Conservation (phyloP, 148 eudicot genomes). For the Dianthus caryophyllus region DNA sequence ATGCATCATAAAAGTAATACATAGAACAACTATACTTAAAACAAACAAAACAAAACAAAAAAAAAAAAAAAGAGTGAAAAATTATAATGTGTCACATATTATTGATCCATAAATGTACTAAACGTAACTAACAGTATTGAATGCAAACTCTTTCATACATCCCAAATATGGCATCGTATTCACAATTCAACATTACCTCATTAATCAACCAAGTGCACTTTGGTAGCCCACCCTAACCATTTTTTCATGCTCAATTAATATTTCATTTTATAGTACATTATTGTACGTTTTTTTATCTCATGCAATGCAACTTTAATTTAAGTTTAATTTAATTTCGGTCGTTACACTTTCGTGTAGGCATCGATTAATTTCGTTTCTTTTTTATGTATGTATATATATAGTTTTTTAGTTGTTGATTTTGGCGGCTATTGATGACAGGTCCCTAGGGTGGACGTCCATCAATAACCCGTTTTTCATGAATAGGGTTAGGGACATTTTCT, state of each 20-base stretch:
- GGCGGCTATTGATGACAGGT: constrained; percentile 42
- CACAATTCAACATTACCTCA: constrained; percentile 27
- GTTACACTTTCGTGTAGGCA: no score
- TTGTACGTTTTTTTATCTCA: no score
- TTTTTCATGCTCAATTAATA: constrained; percentile 26
- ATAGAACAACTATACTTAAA: constrained; percentile 9
- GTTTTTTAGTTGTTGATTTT: constrained; percentile 28
- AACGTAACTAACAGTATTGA: constrained; percentile 30
- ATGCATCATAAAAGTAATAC: not conserved
- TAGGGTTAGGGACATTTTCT: constrained; percentile 85
- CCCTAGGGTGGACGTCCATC: constrained; percentile 66
- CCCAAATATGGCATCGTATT: constrained; percentile 31
- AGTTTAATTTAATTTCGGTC: no score
- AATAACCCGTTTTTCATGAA: constrained; percentile 79
- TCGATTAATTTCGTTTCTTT: no score
- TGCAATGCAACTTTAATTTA: no score
- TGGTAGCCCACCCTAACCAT: no score
- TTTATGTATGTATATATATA: no score
- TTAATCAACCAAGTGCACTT: no score
- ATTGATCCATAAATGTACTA: constrained; percentile 26
- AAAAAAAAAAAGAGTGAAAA: no score
- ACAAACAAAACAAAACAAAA: no score
- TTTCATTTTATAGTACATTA: not conserved
- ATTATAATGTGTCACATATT: constrained; percentile 7
- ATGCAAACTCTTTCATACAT: constrained; percentile 6